phyloP scores from a whole-genome alignment of 2,329 filamentous ascomycete species.

The Akanthomyces uredinophilus region DNA sequence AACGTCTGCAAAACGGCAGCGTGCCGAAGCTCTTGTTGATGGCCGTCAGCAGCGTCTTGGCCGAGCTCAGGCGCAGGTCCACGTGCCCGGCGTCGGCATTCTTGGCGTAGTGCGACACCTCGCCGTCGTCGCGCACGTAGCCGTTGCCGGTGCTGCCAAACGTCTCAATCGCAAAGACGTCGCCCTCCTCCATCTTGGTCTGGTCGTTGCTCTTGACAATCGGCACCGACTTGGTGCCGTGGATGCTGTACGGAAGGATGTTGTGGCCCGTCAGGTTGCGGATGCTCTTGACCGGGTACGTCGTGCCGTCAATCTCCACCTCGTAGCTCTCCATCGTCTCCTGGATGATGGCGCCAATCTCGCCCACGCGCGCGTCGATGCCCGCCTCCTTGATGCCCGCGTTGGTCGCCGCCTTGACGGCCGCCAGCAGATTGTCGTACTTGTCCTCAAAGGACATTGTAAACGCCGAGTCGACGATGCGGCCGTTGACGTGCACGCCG shows the following conservation, averaged over 20 bases:
- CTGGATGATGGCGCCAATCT: constrained; percentile 79
- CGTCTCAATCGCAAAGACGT: constrained; percentile 92
- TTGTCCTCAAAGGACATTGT: constrained; percentile 70
- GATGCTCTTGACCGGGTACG: constrained; percentile 76
- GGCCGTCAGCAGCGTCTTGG: constrained; percentile 76
- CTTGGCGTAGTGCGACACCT: constrained; percentile 85
- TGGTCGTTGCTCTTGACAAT: constrained; percentile 85
- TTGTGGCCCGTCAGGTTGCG: constrained; percentile 86
- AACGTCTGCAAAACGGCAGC: constrained; percentile 83
- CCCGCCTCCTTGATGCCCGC: constrained; percentile 81
- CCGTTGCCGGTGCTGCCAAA: constrained; percentile 92
- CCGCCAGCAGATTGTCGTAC: constrained; percentile 69
- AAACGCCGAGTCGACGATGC: constrained; percentile 78
- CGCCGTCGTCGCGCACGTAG: constrained; percentile 81
- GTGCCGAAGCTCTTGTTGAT: constrained; percentile 98
- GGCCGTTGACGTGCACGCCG: constrained; percentile 73
- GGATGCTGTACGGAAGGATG: constrained; percentile 83
- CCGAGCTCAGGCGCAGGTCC: constrained; percentile 71
- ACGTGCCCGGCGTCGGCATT: constrained; percentile 67
- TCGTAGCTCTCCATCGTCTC: constrained; percentile 93
- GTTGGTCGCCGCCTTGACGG: constrained; percentile 72
- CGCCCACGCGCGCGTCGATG: constrained; percentile 83
- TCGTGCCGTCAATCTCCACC: constrained; percentile 73
- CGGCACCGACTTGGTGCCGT: constrained; percentile 87
- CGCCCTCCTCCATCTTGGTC: constrained; percentile 97